phyloP scores from a whole-genome alignment of 345 rosid species.

The Gossypium turneri region DNA sequence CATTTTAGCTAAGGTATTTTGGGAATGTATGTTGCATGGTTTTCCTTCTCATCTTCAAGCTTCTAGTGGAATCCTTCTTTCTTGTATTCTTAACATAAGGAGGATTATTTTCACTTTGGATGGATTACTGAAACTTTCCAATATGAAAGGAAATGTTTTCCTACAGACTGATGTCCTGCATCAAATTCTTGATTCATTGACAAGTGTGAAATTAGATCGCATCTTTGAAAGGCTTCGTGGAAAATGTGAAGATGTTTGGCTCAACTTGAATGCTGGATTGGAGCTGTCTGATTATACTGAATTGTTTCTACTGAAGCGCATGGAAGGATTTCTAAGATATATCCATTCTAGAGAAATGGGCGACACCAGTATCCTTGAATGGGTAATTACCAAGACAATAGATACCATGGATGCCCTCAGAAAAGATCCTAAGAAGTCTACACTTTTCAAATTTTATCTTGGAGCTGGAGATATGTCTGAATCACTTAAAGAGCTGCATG shows the following conservation, averaged over 20 bases:
- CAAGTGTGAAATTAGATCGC: conserved; percentile 66
- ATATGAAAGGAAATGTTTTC: conserved; percentile 32
- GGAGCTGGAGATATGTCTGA: conserved; percentile 48
- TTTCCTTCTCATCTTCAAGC: conserved; percentile 60
- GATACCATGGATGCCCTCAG: conserved; percentile 70
- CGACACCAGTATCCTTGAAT: conserved; percentile 55
- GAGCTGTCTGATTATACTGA: conserved; percentile 57
- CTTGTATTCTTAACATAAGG: conserved; percentile 68
- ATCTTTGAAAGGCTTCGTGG: conserved; percentile 62
- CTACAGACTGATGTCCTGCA: conserved; percentile 42
- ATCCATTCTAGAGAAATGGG: conserved; percentile 44
- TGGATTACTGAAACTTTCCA: conserved; percentile 51
- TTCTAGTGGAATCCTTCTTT: conserved; percentile 64
- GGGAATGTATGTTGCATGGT: conserved; percentile 87
- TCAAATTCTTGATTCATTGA: conserved; percentile 61
- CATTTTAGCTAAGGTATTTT: conserved; percentile 53
- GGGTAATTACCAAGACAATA: conserved; percentile 61
- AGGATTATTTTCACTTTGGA: conserved; percentile 52
- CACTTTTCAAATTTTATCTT: conserved; percentile 55
- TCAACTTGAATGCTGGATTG: conserved; percentile 39
- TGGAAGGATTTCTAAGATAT: conserved; percentile 69
- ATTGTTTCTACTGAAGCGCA: conserved; percentile 67
- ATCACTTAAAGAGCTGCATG: conserved; percentile 43
- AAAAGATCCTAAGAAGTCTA: conserved; percentile 61
- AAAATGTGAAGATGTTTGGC: conserved; percentile 63